Conservation (phyloP, 2,329 filamentous ascomycete genomes). For the Chrysosporium keratinophilum region DNA sequence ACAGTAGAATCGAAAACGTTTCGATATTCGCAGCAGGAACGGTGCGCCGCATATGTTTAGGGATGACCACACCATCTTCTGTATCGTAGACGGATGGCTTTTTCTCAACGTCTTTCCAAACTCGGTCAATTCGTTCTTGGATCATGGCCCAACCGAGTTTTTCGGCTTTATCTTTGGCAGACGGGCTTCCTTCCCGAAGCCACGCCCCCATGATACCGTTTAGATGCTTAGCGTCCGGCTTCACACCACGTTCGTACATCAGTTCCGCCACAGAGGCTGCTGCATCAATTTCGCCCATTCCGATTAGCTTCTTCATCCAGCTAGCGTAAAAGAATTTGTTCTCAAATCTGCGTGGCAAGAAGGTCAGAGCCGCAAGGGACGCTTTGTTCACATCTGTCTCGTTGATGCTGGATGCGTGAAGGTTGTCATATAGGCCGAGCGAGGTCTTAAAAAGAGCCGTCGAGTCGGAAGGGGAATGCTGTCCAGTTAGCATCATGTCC, state of each 20-base stretch:
- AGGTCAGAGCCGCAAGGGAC: slow-evolving; percentile 41
- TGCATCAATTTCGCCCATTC: slow-evolving; percentile 58
- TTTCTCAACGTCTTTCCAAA: slow-evolving; percentile 32
- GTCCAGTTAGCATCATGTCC: slow-evolving; percentile 70
- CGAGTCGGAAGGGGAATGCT: slow-evolving; percentile 36
- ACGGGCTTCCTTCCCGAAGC: slow-evolving; percentile 52
- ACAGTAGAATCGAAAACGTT: slow-evolving; percentile 65
- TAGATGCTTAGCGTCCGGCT: slow-evolving; percentile 61
- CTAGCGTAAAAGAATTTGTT: slow-evolving; percentile 80
- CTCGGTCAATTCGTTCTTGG: slow-evolving; percentile 52
- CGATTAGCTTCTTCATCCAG: slow-evolving; percentile 78
- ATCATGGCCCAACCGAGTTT: slow-evolving; percentile 68
- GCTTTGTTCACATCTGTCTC: slow-evolving; percentile 39
- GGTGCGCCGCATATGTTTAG: slow-evolving; percentile 32
- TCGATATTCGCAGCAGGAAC: slow-evolving; percentile 58
- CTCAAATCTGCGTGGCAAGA: slow-evolving; percentile 43
- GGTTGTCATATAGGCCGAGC: slow-evolving; percentile 31
- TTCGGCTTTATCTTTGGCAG: slow-evolving; percentile 53
- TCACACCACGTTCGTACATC: slow-evolving; percentile 60
- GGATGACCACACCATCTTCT: slow-evolving; percentile 22
- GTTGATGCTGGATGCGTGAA: slow-evolving; percentile 34
- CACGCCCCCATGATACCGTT: slow-evolving; percentile 75
- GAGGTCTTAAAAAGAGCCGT: slow-evolving; percentile 37
- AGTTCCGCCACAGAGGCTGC: slow-evolving; percentile 63
- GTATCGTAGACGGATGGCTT: slow-evolving; percentile 23